These are phyloP conservation scores for Oryza nivara DNA, from an alignment of 176 grass and related monocot genomes.

Conservation along the genomic window DNA sequence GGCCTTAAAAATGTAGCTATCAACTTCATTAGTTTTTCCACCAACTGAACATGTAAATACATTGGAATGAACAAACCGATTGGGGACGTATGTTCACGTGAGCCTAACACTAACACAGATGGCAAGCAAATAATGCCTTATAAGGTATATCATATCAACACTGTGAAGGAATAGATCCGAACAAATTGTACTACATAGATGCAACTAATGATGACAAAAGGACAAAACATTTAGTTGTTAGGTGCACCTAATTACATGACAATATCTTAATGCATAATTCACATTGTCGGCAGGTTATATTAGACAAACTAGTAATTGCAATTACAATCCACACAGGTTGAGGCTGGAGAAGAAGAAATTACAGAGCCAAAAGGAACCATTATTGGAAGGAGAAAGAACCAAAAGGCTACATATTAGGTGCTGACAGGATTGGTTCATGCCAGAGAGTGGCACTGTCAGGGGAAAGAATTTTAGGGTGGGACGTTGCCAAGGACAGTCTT, in stretches of 20 bases:
- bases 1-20: background rate
- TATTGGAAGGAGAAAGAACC: slow-evolving; percentile 20
- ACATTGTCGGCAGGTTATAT: slow-evolving; percentile 1
- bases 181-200: slow-evolving; percentile 26
- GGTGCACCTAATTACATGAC: slow-evolving; percentile 35
- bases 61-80: slow-evolving; percentile 2
- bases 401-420: slow-evolving; percentile 1
- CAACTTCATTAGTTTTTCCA: background rate
- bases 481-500: slow-evolving; percentile 15
- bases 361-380: background rate
- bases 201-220: slow-evolving; percentile 43
- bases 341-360: background rate
- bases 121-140: slow-evolving; percentile 27
- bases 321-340: background rate
- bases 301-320: slow-evolving; percentile 23
- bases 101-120: slow-evolving; percentile 1
- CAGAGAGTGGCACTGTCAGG: slow-evolving; percentile 22
- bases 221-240: slow-evolving; percentile 32
- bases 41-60: slow-evolving; percentile 10
- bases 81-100: background rate
- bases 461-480: background rate
- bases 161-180: slow-evolving; percentile 7
- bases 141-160: slow-evolving; percentile 23
- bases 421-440: background rate
- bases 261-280: slow-evolving; percentile 6